Evolutionary conservation across 2,329 filamentous ascomycete genomes (phyloP), one percentile per base, ranked within the genome.

Genomic region (Penicillium sp.): DNA sequence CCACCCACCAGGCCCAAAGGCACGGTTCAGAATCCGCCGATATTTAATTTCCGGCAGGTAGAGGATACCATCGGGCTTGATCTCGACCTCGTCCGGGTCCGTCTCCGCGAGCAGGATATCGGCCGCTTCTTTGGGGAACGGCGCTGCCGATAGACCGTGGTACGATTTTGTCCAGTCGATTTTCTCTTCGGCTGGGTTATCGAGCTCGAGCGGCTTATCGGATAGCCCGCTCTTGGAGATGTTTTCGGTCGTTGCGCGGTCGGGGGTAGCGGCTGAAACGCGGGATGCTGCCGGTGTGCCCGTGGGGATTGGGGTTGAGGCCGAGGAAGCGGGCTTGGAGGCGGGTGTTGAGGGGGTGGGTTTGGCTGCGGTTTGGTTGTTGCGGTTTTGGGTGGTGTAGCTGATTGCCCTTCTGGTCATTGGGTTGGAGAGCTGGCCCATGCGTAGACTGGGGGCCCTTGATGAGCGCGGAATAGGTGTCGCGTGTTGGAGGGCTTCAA

Each of bases 11-110:
- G 93, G 93, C 0, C 93, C 92, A 73, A 99, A 99, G 0, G 90
- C 89, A 63, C 79, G 77, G 46, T 97, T 96, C 62, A 99, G 72
- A 56, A 95, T 92, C 55, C 92, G 78, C 37, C 93, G 78, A 74
- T 99, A 99, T 75, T 97, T 96, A 77, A 99, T 97, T 78, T 99
- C 93, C 11, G 93, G 93, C 50, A 99, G 77, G 69, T 97, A 99
- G 52, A 97, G 77, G 60, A 99, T 92, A 29, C 93, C 93, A 74
- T 99, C 93, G 28, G 93, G 92, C 76, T 99, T 99, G 67, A 99
- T 87, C 76, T 99, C 93, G 47, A 99, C 84, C 71, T 97, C 92
- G 40, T 84, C 79, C 0, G 80, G 73, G 46, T 82, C 74, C 11
- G 95, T 68, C 1, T 84, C 83, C 49, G 80, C 76, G 54, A 87